Percentiles rank a stretch among this genome's conserved stretches.
Evolutionary conservation across 2,329 filamentous ascomycete species (phyloP).

Genomic region (Apiospora marii): DNA sequence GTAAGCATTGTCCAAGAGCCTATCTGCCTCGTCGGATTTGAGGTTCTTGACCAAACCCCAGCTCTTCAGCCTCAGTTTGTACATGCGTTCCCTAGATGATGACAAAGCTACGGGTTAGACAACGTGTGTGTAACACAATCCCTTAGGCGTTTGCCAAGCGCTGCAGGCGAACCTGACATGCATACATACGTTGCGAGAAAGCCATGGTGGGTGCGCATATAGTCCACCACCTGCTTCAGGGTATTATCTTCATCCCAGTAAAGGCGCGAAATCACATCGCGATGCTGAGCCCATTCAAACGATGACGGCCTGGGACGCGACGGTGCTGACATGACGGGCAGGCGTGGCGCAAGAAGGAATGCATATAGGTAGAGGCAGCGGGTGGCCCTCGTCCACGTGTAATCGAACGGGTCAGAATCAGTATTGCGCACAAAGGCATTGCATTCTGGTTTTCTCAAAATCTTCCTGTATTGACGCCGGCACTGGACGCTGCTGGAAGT

Average conservation of each 20-base stretch:
- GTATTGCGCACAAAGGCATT: background rate
- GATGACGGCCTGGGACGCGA: background rate
- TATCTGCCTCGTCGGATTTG: slow-evolving; percentile 2
- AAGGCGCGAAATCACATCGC: background rate
- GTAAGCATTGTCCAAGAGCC: slow-evolving; percentile 1
- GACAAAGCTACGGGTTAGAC: background rate
- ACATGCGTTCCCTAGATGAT: slow-evolving; percentile 4
- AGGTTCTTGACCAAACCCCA: slow-evolving; percentile 19
- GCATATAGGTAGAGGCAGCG: background rate
- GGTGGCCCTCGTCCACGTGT: background rate
- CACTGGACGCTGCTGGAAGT: background rate
- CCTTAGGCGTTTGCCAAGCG: background rate
- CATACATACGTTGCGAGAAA: slow-evolving; percentile 1
- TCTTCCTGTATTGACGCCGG: background rate
- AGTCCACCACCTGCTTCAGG: slow-evolving; percentile 2
- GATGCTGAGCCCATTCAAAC: background rate
- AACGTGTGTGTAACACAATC: background rate
- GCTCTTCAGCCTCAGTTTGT: background rate
- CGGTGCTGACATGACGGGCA: background rate
- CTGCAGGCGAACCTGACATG: background rate
- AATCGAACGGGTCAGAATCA: background rate
- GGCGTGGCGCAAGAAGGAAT: background rate
- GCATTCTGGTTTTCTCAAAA: background rate
- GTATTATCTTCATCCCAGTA: slow-evolving; percentile 18
- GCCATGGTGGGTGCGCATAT: background rate